Evolutionary conservation across 129 eudicot species (phyloP).

Genomic region (Glebionis coronaria): DNA sequence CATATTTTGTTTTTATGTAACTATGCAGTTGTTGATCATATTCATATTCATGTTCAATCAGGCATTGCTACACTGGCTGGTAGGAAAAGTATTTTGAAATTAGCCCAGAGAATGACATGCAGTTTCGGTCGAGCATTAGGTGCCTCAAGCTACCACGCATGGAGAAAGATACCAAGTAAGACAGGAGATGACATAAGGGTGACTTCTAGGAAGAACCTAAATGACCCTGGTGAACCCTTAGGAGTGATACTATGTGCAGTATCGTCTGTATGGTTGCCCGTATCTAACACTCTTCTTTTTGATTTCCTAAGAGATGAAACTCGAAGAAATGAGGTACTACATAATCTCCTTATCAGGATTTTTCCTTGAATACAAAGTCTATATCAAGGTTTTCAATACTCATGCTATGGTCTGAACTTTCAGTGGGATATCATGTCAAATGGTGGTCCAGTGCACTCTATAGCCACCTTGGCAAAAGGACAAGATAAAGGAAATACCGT

Average conservation of each 20-base stretch:
- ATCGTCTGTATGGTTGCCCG: slow-evolving; percentile 86
- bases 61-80: slow-evolving; percentile 86
- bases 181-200: slow-evolving; percentile 85
- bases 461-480: slow-evolving; percentile 83
- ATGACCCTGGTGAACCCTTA: slow-evolving; percentile 82
- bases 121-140: slow-evolving; percentile 81
- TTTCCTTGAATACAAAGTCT: background rate
- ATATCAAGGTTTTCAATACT: background rate
- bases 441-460: slow-evolving; percentile 61
- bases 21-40: too few species aligned
- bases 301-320: slow-evolving; percentile 87
- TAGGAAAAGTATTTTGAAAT: slow-evolving; percentile 75
- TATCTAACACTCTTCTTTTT: slow-evolving; percentile 58
- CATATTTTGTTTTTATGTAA: background rate
- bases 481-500: slow-evolving; percentile 83
- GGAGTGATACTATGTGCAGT: slow-evolving; percentile 87
- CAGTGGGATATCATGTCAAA: slow-evolving; percentile 94
- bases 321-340: slow-evolving; percentile 71
- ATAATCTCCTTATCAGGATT: background rate
- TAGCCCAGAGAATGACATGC: slow-evolving; percentile 89
- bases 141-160: slow-evolving; percentile 68
- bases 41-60: slow-evolving; percentile 19
- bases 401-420: slow-evolving; percentile 7
- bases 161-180: slow-evolving; percentile 68
- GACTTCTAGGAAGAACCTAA: slow-evolving; percentile 77